Base-by-base conservation (phyloP, 495 filamentous ascomycete species). In the Pyronema omphalodes region DNA sequence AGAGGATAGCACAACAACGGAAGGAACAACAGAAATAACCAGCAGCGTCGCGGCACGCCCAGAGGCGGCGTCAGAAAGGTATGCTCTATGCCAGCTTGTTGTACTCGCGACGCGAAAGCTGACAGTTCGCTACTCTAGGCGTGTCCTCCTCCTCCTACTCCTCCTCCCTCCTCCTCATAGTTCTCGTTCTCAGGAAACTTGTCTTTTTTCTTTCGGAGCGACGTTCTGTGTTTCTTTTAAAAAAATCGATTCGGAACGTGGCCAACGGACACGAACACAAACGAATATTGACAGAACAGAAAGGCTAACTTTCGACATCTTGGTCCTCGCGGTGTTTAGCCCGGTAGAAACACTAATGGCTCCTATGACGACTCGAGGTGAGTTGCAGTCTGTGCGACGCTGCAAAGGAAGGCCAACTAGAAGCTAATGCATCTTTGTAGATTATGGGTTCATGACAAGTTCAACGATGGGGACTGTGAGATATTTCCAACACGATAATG, bases 61-160 rank as follows among this genome's bases (percentile, higher is more conserved):
- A 52, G 61, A 57, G 61, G 62, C 53, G 62, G 62, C 52, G 62
- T 65, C 41, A 65, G 62, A 65, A 65, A 65, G 62, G 62, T 65
- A 34, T 34, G 23, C 34, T 29, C 23, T 17, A 52, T 7, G 11
- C 36, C 29, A 35, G 7, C 47, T 35, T 36, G 8, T 12, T 34
- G 1, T 41, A 41, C 15, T 12, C 15, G 15, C 39, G 39, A 41
- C 44, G 37, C n/a, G 29, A 37, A 33, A 37, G 9, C 33, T 9
- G 7, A 8, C 51, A 7, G 9, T 52, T 37, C 15, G 44, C 40
- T 51, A 19, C 62, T 67, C 45, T 52, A 61, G 59, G 65, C 65
- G 58, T 62, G 65, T 67, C 58, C 57, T 55, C 48, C 52, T 56
- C 53, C 41, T 58, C 62, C 39, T 57, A 35, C 51, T 57, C 44